A percentile compares a stretch with the other conserved stretches of the same genome.
phyloP scores from a whole-genome alignment of 331 rosid species.

The Arachis monticola region DNA sequence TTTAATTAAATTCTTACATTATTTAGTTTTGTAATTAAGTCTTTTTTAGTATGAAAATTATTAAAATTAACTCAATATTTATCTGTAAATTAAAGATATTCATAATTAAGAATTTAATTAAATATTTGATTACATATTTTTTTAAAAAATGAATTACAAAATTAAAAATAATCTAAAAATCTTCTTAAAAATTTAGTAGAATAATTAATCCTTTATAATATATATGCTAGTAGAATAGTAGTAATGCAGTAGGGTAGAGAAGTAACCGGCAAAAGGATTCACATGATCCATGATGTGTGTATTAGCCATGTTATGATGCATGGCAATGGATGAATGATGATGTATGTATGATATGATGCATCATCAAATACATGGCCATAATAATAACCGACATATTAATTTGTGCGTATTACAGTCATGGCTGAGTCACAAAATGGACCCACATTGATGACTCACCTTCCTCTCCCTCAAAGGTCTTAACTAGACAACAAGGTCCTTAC shows the following conservation, averaged over 20 bases:
- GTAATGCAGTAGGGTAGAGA: background rate
- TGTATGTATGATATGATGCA: background rate
- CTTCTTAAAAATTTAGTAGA: too few relatives aligned
- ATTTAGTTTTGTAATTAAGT: too few relatives aligned
- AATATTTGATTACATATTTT: too few relatives aligned
- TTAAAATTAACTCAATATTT: too few relatives aligned
- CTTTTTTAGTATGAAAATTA: too few relatives aligned
- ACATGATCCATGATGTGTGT: constrained; percentile 26
- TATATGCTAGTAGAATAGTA: too few relatives aligned
- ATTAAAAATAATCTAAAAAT: too few relatives aligned
- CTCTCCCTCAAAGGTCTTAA: background rate
- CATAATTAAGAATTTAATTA: too few relatives aligned
- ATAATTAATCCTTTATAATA: too few relatives aligned
- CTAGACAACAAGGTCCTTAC: background rate
- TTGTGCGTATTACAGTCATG: constrained; percentile 46
- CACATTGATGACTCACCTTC: constrained; percentile 49
- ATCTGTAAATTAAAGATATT: too few relatives aligned
- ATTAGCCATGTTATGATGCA: constrained; percentile 33
- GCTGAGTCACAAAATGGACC: constrained; percentile 60
- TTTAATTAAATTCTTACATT: too few relatives aligned
- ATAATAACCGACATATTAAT: background rate
- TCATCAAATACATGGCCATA: background rate
- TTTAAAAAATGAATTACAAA: too few relatives aligned
- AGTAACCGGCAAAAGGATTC: background rate
- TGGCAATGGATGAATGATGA: constrained; percentile 11